Evolutionary conservation across 1,284 basidiomycete genomes (phyloP).

Genomic region (Ceratobasidium sp.): DNA sequence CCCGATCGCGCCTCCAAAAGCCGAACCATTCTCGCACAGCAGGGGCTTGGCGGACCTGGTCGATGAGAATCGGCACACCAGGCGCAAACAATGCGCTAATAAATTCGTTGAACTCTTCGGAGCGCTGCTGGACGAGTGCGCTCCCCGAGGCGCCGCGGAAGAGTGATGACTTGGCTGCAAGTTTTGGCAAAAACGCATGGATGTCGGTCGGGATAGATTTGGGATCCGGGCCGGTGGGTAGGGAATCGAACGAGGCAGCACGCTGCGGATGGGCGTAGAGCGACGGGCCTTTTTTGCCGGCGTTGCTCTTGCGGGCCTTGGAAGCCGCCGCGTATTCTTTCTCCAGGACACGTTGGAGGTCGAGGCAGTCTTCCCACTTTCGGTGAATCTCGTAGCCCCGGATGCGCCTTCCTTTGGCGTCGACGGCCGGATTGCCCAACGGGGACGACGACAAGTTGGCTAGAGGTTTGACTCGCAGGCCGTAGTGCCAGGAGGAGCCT

Average conservation of each 20-base stretch:
- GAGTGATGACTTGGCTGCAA: constrained; percentile 40
- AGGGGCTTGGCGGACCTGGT: constrained; percentile 37
- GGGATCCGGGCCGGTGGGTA: constrained; percentile 43
- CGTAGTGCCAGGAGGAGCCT: constrained; percentile 42
- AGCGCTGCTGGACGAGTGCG: constrained; percentile 39
- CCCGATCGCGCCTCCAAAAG: constrained; percentile 43
- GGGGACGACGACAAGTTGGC: constrained; percentile 15
- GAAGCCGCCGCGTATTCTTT: constrained; percentile 38
- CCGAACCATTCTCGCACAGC: constrained; percentile 43
- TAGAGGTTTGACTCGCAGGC: constrained; percentile 40
- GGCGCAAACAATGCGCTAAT: constrained; percentile 41
- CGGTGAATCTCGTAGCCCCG: constrained; percentile 41
- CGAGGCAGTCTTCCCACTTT: constrained; percentile 45
- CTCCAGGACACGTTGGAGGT: constrained; percentile 42
- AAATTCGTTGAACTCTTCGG: constrained; percentile 42
- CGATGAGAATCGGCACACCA: constrained; percentile 35
- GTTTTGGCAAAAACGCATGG: constrained; percentile 41
- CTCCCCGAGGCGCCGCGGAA: constrained; percentile 41
- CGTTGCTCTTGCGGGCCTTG: constrained; percentile 39
- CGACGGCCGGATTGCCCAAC: background rate
- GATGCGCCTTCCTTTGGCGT: constrained; percentile 15
- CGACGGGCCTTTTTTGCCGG: constrained; percentile 6
- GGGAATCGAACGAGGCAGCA: constrained; percentile 43
- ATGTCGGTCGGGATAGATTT: constrained; percentile 38
- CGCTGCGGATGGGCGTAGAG: constrained; percentile 24